phyloP scores from a whole-genome alignment of 768 basidiomycete species.

The Chlorophyllum brunneum region DNA sequence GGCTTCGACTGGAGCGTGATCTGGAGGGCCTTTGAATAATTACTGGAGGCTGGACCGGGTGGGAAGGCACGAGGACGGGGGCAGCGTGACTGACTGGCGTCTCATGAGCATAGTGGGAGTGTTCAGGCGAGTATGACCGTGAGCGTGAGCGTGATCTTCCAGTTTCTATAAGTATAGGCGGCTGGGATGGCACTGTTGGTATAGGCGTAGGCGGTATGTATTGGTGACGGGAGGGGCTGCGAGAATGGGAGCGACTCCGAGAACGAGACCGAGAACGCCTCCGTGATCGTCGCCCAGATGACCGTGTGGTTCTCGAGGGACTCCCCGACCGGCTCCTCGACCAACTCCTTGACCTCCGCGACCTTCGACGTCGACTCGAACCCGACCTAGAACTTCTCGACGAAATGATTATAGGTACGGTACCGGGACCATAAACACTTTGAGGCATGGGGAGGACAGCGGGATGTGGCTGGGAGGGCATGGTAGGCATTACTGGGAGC shows the following conservation, averaged over 20 bases:
- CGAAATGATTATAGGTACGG: slow-evolving; percentile 19
- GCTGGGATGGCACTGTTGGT: not conserved
- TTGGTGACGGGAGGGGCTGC: not conserved
- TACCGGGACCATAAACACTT: too few species aligned
- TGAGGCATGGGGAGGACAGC: too few species aligned
- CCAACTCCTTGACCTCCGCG: slow-evolving; percentile 2
- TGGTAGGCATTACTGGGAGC: slow-evolving; percentile 9
- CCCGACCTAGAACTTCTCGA: slow-evolving; percentile 7
- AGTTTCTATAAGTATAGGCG: slow-evolving; percentile 10
- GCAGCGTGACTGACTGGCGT: not conserved
- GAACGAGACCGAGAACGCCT: slow-evolving; percentile 19
- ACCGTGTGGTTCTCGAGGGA: slow-evolving; percentile 2
- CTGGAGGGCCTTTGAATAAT: slow-evolving; percentile 3
- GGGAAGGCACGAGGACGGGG: not conserved
- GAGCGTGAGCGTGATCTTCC: slow-evolving; percentile 16
- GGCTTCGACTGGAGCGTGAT: slow-evolving; percentile 4
- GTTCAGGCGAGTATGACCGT: slow-evolving; percentile 16
- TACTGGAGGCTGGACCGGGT: not conserved
- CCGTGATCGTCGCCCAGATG: not conserved
- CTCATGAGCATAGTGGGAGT: slow-evolving; percentile 2
- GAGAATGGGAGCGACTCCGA: slow-evolving; percentile 4
- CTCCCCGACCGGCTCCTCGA: slow-evolving; percentile 16
- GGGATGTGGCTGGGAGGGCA: too few species aligned
- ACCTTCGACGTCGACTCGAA: not conserved
- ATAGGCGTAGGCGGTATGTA: not conserved